These are phyloP conservation scores for Erythrophleum fordii DNA, from an alignment of 306 rosid species.

Conservation along the genomic window DNA sequence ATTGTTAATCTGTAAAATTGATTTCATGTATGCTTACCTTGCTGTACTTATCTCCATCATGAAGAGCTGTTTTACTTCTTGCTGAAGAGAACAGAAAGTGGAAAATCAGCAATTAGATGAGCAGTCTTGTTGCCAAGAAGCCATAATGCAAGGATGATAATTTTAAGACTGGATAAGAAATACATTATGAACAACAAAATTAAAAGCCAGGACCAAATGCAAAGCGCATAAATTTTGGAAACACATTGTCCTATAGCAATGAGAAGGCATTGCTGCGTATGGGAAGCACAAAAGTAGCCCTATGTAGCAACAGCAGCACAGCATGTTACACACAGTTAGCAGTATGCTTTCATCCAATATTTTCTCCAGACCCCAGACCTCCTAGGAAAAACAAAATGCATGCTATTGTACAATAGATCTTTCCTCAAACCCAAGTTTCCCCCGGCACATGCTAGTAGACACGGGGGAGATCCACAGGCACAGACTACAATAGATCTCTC, in stretches of 20 bases:
- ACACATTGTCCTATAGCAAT: not conserved
- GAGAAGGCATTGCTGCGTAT: not conserved
- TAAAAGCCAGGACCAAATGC: not conserved
- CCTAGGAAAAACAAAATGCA: not conserved
- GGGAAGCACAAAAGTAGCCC: not conserved
- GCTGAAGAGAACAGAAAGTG: slow-evolving; percentile 19
- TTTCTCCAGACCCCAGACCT: not conserved
- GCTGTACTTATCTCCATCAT: slow-evolving; percentile 46
- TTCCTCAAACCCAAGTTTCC: not conserved
- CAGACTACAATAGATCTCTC: too few relatives aligned
- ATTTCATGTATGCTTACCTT: slow-evolving; percentile 38
- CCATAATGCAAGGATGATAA: slow-evolving; percentile 13
- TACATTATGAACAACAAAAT: slow-evolving; percentile 9
- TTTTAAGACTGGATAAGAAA: not conserved
- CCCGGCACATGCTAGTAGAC: not conserved
- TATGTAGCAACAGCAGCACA: not conserved
- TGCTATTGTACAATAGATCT: not conserved
- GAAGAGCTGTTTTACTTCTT: slow-evolving; percentile 34
- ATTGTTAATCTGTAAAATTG: not conserved
- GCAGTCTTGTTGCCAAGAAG: slow-evolving; percentile 3
- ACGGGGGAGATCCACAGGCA: not conserved
- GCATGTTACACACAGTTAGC: not conserved
- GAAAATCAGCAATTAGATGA: slow-evolving; percentile 19
- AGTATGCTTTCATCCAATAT: not conserved
- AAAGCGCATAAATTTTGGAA: not conserved